phyloP scores from a whole-genome alignment of 768 basidiomycete species.

The Phylloporus sp. region DNA sequence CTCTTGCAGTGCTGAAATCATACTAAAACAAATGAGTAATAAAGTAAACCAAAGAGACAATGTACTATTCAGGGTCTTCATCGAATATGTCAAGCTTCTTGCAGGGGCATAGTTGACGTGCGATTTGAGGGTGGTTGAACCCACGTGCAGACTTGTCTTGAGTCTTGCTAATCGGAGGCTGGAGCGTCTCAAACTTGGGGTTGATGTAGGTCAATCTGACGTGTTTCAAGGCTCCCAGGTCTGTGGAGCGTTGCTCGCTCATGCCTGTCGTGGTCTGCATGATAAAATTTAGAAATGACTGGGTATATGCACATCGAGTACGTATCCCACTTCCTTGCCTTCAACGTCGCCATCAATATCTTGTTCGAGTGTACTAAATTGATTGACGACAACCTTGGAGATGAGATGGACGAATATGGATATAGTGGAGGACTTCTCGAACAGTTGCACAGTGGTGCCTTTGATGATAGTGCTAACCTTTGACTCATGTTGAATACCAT shows the following conservation, averaged over 20 bases:
- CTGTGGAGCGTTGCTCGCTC: background rate
- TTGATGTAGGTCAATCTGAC: background rate
- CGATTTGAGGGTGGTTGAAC: constrained; percentile 1
- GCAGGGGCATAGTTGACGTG: background rate
- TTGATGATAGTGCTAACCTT: no score
- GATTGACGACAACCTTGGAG: background rate
- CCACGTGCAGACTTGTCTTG: background rate
- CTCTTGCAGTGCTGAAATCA: background rate
- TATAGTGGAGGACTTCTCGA: background rate
- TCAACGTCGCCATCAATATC: no score
- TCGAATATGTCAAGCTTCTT: background rate
- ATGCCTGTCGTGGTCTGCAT: background rate
- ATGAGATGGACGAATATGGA: background rate
- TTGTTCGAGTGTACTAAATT: no score
- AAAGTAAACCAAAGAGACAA: background rate
- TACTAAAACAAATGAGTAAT: background rate
- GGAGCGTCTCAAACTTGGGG: accelerated
- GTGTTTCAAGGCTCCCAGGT: background rate
- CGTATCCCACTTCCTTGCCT: background rate
- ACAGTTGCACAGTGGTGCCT: no score
- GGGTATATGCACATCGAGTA: background rate
- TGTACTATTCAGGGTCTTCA: background rate
- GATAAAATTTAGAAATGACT: background rate
- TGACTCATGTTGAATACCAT: no score
- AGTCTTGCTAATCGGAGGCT: background rate